phyloP scores from a whole-genome alignment of 2,329 filamentous ascomycete species.

The Ceratocystis huliohia region DNA sequence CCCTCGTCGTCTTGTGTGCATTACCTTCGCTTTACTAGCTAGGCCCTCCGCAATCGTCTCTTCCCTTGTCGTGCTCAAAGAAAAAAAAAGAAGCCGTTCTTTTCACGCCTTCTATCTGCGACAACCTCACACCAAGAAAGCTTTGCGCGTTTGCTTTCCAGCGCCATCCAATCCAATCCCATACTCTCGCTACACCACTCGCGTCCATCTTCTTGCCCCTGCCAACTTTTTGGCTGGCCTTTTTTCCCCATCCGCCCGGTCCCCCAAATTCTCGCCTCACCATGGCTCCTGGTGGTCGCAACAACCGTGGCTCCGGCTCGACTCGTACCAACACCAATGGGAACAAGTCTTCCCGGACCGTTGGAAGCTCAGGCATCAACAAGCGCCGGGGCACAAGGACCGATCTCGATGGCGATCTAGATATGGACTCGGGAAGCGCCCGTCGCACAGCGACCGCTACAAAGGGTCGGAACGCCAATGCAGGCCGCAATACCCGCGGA shows the following conservation, averaged over 20 bases:
- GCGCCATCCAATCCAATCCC: not conserved
- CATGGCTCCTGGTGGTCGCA: slow-evolving; percentile 21
- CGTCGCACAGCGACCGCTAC: slow-evolving; percentile 26
- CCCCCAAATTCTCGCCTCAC: slow-evolving; percentile 17
- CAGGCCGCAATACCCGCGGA: slow-evolving; percentile 24
- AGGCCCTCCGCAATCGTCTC: not conserved
- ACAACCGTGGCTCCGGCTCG: slow-evolving; percentile 21
- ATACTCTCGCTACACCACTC: not conserved
- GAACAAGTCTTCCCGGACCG: slow-evolving; percentile 21
- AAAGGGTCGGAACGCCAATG: slow-evolving; percentile 24
- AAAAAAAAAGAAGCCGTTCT: not conserved
- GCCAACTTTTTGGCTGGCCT: not conserved
- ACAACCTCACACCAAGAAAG: not conserved
- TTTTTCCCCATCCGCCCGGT: not conserved
- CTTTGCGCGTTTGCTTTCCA: not conserved
- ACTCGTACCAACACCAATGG: slow-evolving; percentile 16
- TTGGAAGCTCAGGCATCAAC: slow-evolving; percentile 35
- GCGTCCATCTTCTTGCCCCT: not conserved
- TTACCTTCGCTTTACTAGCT: not conserved
- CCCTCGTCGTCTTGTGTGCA: not conserved
- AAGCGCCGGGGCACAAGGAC: slow-evolving; percentile 37
- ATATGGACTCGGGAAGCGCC: slow-evolving; percentile 38
- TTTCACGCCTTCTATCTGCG: slow-evolving; percentile 2
- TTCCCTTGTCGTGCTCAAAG: not conserved
- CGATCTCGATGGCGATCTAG: slow-evolving; percentile 47